Conservation (phyloP, 495 filamentous ascomycete species). For the Peziza echinospora region DNA sequence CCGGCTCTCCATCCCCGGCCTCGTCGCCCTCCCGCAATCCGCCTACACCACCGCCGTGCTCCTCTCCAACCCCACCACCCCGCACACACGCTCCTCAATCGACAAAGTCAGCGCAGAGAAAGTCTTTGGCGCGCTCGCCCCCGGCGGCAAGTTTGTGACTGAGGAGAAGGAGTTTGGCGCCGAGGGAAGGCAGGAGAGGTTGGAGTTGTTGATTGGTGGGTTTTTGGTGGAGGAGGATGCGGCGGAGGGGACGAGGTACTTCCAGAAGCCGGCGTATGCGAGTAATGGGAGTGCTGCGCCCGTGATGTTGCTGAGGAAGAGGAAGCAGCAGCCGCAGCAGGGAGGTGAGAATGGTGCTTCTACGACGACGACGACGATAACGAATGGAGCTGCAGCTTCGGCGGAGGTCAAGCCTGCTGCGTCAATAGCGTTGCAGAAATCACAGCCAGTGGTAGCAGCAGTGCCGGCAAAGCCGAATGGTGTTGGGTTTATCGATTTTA, state of each 20-base stretch:
- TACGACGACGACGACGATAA: conserved; percentile 38
- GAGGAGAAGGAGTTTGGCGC: conserved; percentile 16
- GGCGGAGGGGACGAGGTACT: conserved; percentile 16
- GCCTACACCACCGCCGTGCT: conserved; percentile 74
- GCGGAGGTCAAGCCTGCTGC: conserved; percentile 12
- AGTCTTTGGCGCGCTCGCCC: conserved; percentile 50
- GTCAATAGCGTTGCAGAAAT: conserved; percentile 16
- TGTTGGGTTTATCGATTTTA: conserved; percentile 52
- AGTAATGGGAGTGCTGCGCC: too few relatives aligned
- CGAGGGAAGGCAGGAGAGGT: conserved; percentile 25
- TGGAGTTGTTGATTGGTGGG: conserved; percentile 66
- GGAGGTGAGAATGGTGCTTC: not conserved
- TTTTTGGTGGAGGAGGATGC: conserved; percentile 36
- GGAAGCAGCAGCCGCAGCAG: too few relatives aligned
- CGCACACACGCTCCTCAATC: conserved; percentile 22
- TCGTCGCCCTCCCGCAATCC: conserved; percentile 50
- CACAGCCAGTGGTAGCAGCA: conserved; percentile 17
- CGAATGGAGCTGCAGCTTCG: conserved; percentile 17
- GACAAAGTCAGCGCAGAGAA: conserved; percentile 34
- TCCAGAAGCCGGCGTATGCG: conserved; percentile 52
- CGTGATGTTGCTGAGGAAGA: too few relatives aligned
- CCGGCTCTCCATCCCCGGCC: conserved; percentile 51
- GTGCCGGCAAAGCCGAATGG: conserved; percentile 27
- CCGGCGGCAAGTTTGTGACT: conserved; percentile 31
- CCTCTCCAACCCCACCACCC: conserved; percentile 51